These are phyloP conservation scores for Lecanosticta acicola DNA, from an alignment of 2,329 filamentous ascomycete species.

Conservation along the genomic window DNA sequence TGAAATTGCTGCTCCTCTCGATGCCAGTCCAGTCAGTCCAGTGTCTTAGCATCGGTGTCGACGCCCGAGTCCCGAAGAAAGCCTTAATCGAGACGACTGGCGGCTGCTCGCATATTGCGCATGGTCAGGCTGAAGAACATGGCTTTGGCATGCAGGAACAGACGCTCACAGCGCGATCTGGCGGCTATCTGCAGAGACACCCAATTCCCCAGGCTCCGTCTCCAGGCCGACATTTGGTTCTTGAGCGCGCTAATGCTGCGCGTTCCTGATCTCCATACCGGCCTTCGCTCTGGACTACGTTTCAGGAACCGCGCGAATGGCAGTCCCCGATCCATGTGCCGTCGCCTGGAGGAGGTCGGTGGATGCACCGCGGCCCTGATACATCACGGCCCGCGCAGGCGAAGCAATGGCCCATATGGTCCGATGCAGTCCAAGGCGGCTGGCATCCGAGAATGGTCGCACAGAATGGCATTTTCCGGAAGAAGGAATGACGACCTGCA, in stretches of 20 bases:
- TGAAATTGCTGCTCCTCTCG: not conserved
- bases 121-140: not conserved
- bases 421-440: not conserved
- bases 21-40: too few relatives aligned
- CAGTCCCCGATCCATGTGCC: too few relatives aligned
- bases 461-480: too few relatives aligned
- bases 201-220: constrained; percentile 1
- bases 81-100: not conserved
- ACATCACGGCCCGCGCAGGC: too few relatives aligned
- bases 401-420: not conserved
- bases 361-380: too few relatives aligned
- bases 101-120: not conserved
- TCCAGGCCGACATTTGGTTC: constrained; percentile 7
- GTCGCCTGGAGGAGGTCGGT: too few relatives aligned
- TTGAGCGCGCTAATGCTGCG: constrained; percentile 26
- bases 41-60: too few relatives aligned
- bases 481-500: constrained; percentile 1
- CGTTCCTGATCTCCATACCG: constrained; percentile 31
- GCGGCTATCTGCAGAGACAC: constrained; percentile 4
- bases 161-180: too few relatives aligned
- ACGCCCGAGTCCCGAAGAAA: too few relatives aligned
- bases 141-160: too few relatives aligned
- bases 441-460: not conserved
- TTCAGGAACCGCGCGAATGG: constrained; percentile 4
- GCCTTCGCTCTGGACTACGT: not conserved